Conservation (phyloP, 306 rosid species). For the Vachellia collinsii region DNA sequence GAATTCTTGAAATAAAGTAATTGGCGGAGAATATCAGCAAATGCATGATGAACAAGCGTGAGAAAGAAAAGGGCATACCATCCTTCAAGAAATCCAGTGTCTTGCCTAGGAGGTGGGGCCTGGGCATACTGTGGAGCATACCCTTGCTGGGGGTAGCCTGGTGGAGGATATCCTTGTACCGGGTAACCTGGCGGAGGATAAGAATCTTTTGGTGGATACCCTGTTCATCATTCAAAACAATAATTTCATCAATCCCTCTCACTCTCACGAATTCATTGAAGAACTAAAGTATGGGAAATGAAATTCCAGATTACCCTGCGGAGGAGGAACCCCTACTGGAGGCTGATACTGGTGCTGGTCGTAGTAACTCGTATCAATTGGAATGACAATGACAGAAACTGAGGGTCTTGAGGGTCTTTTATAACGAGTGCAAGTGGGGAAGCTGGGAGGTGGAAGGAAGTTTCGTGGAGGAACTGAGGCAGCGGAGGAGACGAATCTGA, state of each 20-base stretch:
- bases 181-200: conserved; percentile 62
- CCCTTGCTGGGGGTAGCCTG: conserved; percentile 41
- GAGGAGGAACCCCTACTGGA: conserved; percentile 66
- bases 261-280: neutral
- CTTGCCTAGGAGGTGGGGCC: conserved; percentile 44
- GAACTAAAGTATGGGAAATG: neutral
- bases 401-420: neutral
- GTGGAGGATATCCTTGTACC: conserved; percentile 43
- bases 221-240: conserved; percentile 25
- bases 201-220: conserved; percentile 49
- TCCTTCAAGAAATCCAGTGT: conserved; percentile 56
- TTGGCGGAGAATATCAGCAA: neutral
- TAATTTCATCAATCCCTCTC: neutral
- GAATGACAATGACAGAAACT: neutral
- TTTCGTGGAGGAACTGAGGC: neutral
- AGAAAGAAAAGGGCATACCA: conserved; percentile 36
- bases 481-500: neutral
- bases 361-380: conserved; percentile 49
- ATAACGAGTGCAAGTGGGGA: neutral
- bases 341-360: conserved; percentile 58
- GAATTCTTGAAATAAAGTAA: neutral
- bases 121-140: conserved; percentile 49
- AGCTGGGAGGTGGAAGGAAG: conserved; percentile 15
- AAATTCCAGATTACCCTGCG: conserved; percentile 44
- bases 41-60: neutral